Evolutionary conservation across 164 flowering plant species (phyloP).

Genomic region (Houttuynia cordata): DNA sequence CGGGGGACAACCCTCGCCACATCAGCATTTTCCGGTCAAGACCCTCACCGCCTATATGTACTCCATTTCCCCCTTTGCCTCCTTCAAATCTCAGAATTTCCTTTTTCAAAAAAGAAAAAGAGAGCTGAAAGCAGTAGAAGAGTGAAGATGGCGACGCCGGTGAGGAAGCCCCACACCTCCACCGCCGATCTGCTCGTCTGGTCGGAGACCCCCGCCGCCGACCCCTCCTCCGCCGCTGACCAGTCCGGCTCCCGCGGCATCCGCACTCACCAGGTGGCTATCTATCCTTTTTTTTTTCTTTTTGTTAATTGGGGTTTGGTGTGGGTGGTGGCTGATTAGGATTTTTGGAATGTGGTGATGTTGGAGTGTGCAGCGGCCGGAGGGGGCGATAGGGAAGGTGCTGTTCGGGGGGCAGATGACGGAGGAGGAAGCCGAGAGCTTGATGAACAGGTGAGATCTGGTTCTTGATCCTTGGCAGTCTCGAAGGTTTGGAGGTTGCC

Average conservation of each 20-base stretch:
- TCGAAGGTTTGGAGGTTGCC: not conserved
- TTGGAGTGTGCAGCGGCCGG: slow-evolving; percentile 64
- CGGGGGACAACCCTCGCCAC: slow-evolving; percentile 4
- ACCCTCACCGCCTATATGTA: slow-evolving; percentile 11
- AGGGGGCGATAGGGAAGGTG: slow-evolving; percentile 83
- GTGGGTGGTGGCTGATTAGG: slow-evolving; percentile 1
- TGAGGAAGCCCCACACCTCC: slow-evolving; percentile 84
- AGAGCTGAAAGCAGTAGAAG: not conserved
- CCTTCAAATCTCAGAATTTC: too few species aligned
- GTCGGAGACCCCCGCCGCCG: slow-evolving; percentile 59
- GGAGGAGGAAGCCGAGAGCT: slow-evolving; percentile 75
- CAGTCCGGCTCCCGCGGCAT: slow-evolving; percentile 22
- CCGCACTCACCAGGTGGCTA: slow-evolving; percentile 51
- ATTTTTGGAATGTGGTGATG: slow-evolving; percentile 4
- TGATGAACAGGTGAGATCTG: slow-evolving; percentile 77
- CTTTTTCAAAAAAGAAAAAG: slow-evolving; percentile 3
- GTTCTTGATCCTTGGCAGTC: not conserved
- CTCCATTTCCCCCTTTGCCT: too few species aligned
- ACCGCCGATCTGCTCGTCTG: slow-evolving; percentile 94
- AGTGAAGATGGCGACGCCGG: slow-evolving; percentile 74
- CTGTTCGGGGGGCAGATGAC: slow-evolving; percentile 93
- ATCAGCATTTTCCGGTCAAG: slow-evolving; percentile 6
- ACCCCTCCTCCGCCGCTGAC: slow-evolving; percentile 20
- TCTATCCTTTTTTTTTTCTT: slow-evolving; percentile 1
- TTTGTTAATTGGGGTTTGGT: not conserved